These are phyloP conservation scores for Ampelomyces quisqualis DNA, from an alignment of 2,329 filamentous ascomycete species.

Conservation along the genomic window DNA sequence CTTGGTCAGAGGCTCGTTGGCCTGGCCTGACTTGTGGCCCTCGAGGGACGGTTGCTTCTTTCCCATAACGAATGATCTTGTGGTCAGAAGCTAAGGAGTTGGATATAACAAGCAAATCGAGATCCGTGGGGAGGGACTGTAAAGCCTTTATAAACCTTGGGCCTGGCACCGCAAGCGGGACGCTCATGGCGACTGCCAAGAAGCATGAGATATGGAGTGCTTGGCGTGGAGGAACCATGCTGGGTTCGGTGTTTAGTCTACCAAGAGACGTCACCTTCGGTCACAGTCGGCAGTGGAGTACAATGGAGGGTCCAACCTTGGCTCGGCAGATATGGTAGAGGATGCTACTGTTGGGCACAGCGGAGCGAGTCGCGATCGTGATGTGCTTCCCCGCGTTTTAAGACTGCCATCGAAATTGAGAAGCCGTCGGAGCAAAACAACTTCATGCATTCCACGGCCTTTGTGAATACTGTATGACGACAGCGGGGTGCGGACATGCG, in stretches of 20 bases:
- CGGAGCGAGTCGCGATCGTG: constrained; percentile 8
- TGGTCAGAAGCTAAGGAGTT: constrained; percentile 24
- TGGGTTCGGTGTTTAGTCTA: constrained; percentile 22
- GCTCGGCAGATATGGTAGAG: constrained; percentile 9
- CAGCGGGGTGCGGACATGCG: constrained; percentile 13
- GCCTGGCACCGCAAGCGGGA: constrained; percentile 21
- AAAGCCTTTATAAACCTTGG: constrained; percentile 33
- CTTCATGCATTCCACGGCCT: too few relatives aligned
- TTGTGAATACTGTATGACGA: constrained; percentile 9
- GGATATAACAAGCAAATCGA: constrained; percentile 32
- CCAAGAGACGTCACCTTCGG: constrained; percentile 27
- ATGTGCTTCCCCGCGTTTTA: too few relatives aligned
- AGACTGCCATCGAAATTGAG: too few relatives aligned
- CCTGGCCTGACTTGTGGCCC: constrained; percentile 48
- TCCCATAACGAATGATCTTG: constrained; percentile 37
- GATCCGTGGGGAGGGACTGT: constrained; percentile 28
- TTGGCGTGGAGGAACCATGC: constrained; percentile 32
- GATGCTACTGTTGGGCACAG: constrained; percentile 2
- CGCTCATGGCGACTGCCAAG: constrained; percentile 34
- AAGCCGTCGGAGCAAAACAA: too few relatives aligned
- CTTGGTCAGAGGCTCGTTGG: constrained; percentile 56
- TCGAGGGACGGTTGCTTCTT: constrained; percentile 41
- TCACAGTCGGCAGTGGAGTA: constrained; percentile 21
- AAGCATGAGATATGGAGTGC: constrained; percentile 23
- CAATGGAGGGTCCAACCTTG: constrained; percentile 13